These are phyloP conservation scores for Coprinopsis sp. DNA, from an alignment of 768 basidiomycete species.

Conservation along the genomic window DNA sequence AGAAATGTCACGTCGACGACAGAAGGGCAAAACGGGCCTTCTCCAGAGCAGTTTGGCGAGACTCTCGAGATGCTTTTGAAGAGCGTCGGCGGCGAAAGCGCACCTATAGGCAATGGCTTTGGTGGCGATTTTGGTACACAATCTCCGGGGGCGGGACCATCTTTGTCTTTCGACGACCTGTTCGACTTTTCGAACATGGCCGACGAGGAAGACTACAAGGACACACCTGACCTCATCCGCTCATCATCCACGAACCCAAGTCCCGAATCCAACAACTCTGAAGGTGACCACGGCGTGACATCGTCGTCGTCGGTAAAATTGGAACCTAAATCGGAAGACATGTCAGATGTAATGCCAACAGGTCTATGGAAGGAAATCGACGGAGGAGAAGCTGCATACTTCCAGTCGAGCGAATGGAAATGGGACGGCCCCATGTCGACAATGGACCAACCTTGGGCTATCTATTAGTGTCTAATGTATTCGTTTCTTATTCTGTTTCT, in stretches of 20 bases:
- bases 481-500: slow-evolving; percentile 32
- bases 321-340: slow-evolving; percentile 45
- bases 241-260: slow-evolving; percentile 74
- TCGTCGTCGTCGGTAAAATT: slow-evolving; percentile 32
- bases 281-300: slow-evolving; percentile 41
- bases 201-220: slow-evolving; percentile 53
- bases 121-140: slow-evolving; percentile 27
- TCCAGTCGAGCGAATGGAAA: slow-evolving; percentile 59
- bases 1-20: slow-evolving; percentile 39
- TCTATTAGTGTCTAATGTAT: slow-evolving; percentile 47
- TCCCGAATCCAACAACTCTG: slow-evolving; percentile 63
- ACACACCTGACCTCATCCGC: slow-evolving; percentile 66
- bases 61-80: slow-evolving; percentile 63
- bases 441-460: slow-evolving; percentile 69
- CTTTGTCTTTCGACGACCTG: slow-evolving; percentile 54
- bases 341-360: slow-evolving; percentile 49
- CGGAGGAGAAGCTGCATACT: slow-evolving; percentile 71
- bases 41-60: slow-evolving; percentile 51
- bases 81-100: slow-evolving; percentile 38
- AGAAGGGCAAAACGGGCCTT: slow-evolving; percentile 38
- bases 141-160: slow-evolving; percentile 22
- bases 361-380: slow-evolving; percentile 68
- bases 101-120: slow-evolving; percentile 23
- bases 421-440: slow-evolving; percentile 67
- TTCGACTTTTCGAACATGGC: slow-evolving; percentile 66